These are phyloP conservation scores for Nicotiana noctiflora DNA, from an alignment of 257 asterid species.

Conservation along the genomic window DNA sequence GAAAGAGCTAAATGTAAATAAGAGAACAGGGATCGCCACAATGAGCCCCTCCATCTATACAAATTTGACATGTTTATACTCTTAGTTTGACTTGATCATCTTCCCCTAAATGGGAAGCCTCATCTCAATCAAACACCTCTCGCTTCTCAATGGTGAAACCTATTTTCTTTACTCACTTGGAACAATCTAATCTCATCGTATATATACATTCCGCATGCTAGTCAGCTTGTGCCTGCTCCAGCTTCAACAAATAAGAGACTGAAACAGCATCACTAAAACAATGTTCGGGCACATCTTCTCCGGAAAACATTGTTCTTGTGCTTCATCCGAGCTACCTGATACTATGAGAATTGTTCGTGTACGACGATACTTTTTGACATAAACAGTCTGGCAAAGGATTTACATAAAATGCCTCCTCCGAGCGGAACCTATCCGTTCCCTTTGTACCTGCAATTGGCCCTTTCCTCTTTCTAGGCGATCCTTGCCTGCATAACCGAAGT, in stretches of 20 bases:
- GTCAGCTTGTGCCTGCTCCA: constrained; percentile 6
- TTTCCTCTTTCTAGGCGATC: constrained; percentile 92
- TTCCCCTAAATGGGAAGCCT: neutral
- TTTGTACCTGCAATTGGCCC: constrained; percentile 85
- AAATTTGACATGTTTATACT: neutral
- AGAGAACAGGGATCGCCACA: neutral
- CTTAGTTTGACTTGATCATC: neutral
- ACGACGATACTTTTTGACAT: constrained; percentile 42
- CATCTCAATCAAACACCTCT: neutral
- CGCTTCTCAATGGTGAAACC: neutral
- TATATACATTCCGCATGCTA: constrained; percentile 1
- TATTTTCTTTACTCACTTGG: neutral
- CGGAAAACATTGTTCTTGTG: neutral
- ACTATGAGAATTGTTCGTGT: constrained; percentile 20
- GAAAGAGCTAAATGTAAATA: neutral
- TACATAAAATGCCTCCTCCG: constrained; percentile 89
- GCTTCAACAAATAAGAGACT: constrained; percentile 8
- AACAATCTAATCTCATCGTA: constrained; percentile 1
- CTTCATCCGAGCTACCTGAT: constrained; percentile 18
- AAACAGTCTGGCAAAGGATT: constrained; percentile 92
- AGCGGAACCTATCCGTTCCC: constrained; percentile 79
- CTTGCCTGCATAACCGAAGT: constrained; percentile 56
- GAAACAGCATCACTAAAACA: neutral
- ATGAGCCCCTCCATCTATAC: neutral
- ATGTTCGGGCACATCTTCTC: neutral